Evolutionary conservation across 2,329 filamentous ascomycete genomes (phyloP), one percentile per base, ranked within the genome.

Genomic region (Penicillium brevicompactum): DNA sequence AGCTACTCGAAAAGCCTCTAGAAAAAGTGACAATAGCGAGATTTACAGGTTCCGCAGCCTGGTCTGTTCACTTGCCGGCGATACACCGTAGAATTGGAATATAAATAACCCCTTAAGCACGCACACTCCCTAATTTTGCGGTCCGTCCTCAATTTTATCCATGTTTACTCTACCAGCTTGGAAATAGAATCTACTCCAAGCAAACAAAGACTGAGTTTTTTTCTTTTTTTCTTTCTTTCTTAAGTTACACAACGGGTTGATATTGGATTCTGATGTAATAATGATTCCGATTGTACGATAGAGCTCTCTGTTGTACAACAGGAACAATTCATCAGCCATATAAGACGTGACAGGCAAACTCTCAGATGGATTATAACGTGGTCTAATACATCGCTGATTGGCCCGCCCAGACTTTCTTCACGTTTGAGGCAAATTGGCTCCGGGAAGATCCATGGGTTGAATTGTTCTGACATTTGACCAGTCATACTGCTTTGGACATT

Each of bases 231-330:
- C n/a, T n/a, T n/a, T n/a, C n/a, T n/a, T n/a, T n/a, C n/a, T n/a
- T n/a, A n/a, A 22, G 51, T 59, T 47, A 27, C 55, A 63, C 21
- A 31, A 57, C 50, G 24, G 41, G 22, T 22, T n/a, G 3, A 31
- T 42, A 43, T 53, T 21, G n/a, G 27, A 37, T 27, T 49, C 51
- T 64, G 61, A 64, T 64, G 61, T 64, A 65, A 64, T 63, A 55
- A 62, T 59, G 60, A 59, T 53, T 44, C 44, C 16, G 2, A 2
- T 55, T 42, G 31, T 50, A 22, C 48, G 55, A 49, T 38, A 48
- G 30, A 49, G 30, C 18, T 47, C 32, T 11, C 10, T 7, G 13
- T n/a, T n/a, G n/a, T n/a, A n/a, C n/a, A 5, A 27, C 24, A 5
- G 24, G 24, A 27, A 27, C n/a, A 27, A 27, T 27, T 7, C 24